These are phyloP conservation scores for Malassezia arunalokei DNA, from an alignment of 1,284 basidiomycete species.

Conservation along the genomic window DNA sequence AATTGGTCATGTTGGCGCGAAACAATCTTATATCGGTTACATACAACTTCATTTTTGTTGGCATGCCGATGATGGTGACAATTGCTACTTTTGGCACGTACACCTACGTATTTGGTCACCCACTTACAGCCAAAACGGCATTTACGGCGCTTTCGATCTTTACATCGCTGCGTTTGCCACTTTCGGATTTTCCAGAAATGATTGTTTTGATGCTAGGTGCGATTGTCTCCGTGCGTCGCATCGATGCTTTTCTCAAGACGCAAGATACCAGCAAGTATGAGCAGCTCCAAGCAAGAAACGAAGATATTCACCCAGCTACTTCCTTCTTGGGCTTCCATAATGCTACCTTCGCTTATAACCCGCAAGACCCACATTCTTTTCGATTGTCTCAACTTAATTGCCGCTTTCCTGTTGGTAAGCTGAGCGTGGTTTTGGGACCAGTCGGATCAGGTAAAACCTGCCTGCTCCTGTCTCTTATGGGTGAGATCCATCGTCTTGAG, in stretches of 20 bases:
- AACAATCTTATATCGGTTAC: constrained; percentile 46
- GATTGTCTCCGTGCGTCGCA: constrained; percentile 27
- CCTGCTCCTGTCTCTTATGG: constrained; percentile 19
- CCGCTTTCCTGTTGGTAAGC: constrained; percentile 51
- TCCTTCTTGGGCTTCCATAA: constrained; percentile 49
- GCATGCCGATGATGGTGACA: constrained; percentile 57
- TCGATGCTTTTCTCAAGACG: constrained; percentile 49
- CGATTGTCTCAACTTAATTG: constrained; percentile 49
- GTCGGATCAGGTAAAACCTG: constrained; percentile 21
- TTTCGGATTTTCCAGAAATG: constrained; percentile 31
- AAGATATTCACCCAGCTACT: constrained; percentile 16
- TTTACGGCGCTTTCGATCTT: constrained; percentile 51
- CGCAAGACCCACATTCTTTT: neutral
- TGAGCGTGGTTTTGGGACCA: constrained; percentile 48
- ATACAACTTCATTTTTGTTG: constrained; percentile 46
- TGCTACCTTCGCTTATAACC: constrained; percentile 46
- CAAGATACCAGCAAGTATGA: constrained; percentile 52
- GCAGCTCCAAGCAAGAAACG: constrained; percentile 33
- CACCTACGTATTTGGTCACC: constrained; percentile 48
- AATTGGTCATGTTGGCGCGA: constrained; percentile 48
- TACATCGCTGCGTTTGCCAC: constrained; percentile 19
- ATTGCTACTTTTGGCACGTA: constrained; percentile 56
- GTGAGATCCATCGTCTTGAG: constrained; percentile 8
- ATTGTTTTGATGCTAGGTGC: constrained; percentile 46
- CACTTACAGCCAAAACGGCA: constrained; percentile 48